Base-by-base conservation (phyloP, 768 basidiomycete genomes). In the Sarcodon sp. region DNA sequence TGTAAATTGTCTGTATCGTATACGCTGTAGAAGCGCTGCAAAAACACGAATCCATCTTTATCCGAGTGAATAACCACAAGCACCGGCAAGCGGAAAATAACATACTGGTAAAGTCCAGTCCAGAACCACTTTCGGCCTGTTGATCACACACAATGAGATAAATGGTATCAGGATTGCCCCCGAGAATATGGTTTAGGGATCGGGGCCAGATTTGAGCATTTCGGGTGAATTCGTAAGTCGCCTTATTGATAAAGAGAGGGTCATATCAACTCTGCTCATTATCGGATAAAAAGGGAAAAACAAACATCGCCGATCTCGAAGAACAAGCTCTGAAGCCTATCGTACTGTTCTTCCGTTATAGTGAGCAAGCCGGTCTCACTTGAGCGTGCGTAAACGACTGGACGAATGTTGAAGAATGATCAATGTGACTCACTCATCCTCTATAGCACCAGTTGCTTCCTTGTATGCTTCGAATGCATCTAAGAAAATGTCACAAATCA, bases 71-170 rank as follows among this genome's bases (percentile, higher is more conserved):
- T 4, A 27, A 27, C 4, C 21, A 27, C 4, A 27, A 27, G 21
- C 21, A 27, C 4, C 21, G 21, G 4, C 21, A 27, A 27, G 4
- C 21, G 21, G 21, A 2, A 27, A 27, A 27, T 3, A 27, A 3
- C 70, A 13, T 53, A 78, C 74, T 72, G 61, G 82, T 76, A 57
- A 82, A 83, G 62, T 82, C 79, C 11, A 84, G 69, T 44, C 80
- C 80, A 35, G 67, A 61, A 1, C 79, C 79, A 46, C 67, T 73
- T 46, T 54, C 52, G 47, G 57, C 59, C 33, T 79, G 77, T 35
- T 80, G 55, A 55, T 80, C 76, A 15, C 66, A 67, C n/a, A 69
- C 64, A 55, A 80, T 67, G 51, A 80, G 66, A 54, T 80, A 82
- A 53, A 82, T 80, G 47, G 61, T 60, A 54, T 58, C 55, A 4